These are phyloP conservation scores for Cyclotella atomus DNA, from an alignment of 108 stramenopile genomes.

Conservation along the genomic window DNA sequence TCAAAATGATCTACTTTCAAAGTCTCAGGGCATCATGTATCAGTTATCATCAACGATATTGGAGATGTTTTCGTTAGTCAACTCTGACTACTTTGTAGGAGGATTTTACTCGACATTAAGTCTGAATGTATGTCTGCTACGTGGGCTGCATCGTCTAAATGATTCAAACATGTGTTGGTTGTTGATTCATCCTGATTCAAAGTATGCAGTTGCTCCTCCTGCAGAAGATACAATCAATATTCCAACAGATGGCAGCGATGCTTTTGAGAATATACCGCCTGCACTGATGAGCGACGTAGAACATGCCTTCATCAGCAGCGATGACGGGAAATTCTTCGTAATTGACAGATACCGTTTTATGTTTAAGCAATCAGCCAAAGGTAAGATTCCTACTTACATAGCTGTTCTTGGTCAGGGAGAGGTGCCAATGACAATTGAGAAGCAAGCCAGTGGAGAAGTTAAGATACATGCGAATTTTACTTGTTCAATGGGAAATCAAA, in stretches of 20 bases:
- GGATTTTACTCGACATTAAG: slow-evolving; percentile 41
- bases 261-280: slow-evolving; percentile 15
- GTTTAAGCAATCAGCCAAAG: neutral
- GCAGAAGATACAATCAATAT: slow-evolving; percentile 19
- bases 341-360: slow-evolving; percentile 40
- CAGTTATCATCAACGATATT: slow-evolving; percentile 29
- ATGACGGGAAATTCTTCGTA: slow-evolving; percentile 37
- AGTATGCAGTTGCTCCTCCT: slow-evolving; percentile 28
- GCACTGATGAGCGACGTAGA: slow-evolving; percentile 47
- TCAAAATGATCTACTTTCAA: slow-evolving; percentile 16
- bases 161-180: slow-evolving; percentile 51
- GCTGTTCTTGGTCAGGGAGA: slow-evolving; percentile 35
- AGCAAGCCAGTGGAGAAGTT: slow-evolving; percentile 22
- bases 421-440: slow-evolving; percentile 33
- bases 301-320: slow-evolving; percentile 41
- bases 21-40: slow-evolving; percentile 14
- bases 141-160: slow-evolving; percentile 34
- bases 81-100: slow-evolving; percentile 38
- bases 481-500: slow-evolving; percentile 31
- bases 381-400: slow-evolving; percentile 9
- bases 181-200: slow-evolving; percentile 34
- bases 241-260: neutral
- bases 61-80: slow-evolving; percentile 42
- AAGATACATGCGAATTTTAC: slow-evolving; percentile 33
- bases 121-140: slow-evolving; percentile 39